phyloP scores from a whole-genome alignment of 2,329 filamentous ascomycete species.

The Aspergillus persii region DNA sequence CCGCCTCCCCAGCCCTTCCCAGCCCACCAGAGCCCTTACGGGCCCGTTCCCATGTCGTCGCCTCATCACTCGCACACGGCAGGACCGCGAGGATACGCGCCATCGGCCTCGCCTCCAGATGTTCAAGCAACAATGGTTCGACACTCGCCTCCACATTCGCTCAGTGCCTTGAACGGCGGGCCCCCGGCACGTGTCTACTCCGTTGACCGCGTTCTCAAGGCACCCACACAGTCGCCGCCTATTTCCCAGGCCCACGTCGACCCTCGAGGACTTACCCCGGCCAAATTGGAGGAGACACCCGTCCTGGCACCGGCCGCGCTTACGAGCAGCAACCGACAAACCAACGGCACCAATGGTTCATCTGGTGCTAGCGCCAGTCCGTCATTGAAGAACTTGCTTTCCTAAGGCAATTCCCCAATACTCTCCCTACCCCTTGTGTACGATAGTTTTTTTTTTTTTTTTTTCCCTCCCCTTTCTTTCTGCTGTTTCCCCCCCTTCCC shows the following conservation, averaged over 20 bases:
- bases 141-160: conserved; percentile 37
- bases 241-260: conserved; percentile 34
- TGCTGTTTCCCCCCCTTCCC: conserved; percentile 4
- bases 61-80: conserved; percentile 34
- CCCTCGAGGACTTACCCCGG: conserved; percentile 33
- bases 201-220: conserved; percentile 35
- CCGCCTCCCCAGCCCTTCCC: conserved; percentile 36
- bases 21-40: conserved; percentile 40
- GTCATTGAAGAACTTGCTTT: conserved; percentile 71
- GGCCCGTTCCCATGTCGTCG: conserved; percentile 33
- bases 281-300: conserved; percentile 29
- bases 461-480: conserved; percentile 2
- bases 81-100: conserved; percentile 32
- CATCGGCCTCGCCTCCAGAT: conserved; percentile 38
- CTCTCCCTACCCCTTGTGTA: conserved; percentile 10
- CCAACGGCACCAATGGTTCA: conserved; percentile 26
- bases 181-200: conserved; percentile 38
- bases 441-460: conserved; percentile 12
- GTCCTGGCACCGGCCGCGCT: conserved; percentile 23
- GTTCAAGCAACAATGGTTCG: conserved; percentile 37
- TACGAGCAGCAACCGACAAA: conserved; percentile 27
- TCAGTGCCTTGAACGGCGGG: conserved; percentile 36
- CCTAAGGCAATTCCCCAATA: conserved; percentile 41
- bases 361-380: conserved; percentile 73
- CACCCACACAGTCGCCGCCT: conserved; percentile 36